Percentiles rank a stretch among this genome's conserved stretches.
Conservation (phyloP, 768 basidiomycete species). For the Rhizopogon salebrosus region DNA sequence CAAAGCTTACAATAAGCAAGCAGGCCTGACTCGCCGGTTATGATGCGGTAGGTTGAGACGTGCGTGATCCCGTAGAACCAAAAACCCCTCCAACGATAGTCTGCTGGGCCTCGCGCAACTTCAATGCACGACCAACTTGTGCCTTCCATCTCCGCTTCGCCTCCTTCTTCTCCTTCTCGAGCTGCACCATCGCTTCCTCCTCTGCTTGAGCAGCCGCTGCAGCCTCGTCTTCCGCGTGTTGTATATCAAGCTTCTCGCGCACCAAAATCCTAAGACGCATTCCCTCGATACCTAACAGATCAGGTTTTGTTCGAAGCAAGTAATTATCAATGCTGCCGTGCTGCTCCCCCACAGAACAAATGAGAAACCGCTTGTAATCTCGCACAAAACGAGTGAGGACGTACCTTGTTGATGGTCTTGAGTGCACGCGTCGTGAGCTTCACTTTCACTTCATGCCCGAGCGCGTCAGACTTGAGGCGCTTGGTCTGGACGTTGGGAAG, state of each 20-base stretch:
- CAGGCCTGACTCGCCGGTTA: background rate
- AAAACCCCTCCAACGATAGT: background rate
- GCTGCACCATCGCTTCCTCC: background rate
- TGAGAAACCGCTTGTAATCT: background rate
- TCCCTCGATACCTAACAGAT: slow-evolving; percentile 33
- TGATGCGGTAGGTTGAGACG: background rate
- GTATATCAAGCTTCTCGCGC: slow-evolving; percentile 24
- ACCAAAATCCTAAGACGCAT: slow-evolving; percentile 42
- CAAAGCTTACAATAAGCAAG: background rate
- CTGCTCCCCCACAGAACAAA: slow-evolving; percentile 24
- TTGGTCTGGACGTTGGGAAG: slow-evolving; percentile 83
- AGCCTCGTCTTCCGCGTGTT: slow-evolving; percentile 7
- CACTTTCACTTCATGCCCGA: slow-evolving; percentile 53
- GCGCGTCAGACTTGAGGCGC: slow-evolving; percentile 59
- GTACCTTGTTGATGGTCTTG: slow-evolving; percentile 79
- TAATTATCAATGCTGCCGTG: slow-evolving; percentile 72
- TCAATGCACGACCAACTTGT: background rate
- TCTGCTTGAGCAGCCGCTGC: background rate
- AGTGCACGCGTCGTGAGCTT: slow-evolving; percentile 75
- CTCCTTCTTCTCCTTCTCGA: slow-evolving; percentile 1
- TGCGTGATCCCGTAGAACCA: background rate
- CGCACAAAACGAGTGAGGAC: slow-evolving; percentile 3
- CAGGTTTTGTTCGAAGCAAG: slow-evolving; percentile 42
- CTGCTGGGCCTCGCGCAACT: background rate
- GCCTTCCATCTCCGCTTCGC: background rate